Percentiles rank a stretch among this genome's conserved stretches.
Evolutionary conservation across 2,329 filamentous ascomycete genomes (phyloP).

Genomic region (Cordyceps sp.): DNA sequence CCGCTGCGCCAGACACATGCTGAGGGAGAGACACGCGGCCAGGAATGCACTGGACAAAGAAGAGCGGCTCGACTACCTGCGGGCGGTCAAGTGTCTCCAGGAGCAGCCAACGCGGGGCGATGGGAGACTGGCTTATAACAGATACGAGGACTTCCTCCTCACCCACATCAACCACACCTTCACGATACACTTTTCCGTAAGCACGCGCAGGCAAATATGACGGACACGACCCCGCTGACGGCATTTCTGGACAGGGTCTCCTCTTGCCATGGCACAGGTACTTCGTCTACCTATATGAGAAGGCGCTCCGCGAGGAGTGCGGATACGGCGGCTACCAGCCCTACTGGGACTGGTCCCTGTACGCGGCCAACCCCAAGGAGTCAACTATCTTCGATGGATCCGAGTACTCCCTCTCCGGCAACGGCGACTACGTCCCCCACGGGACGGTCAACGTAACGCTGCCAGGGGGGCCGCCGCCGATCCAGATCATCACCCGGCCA

Average conservation of each 20-base stretch:
- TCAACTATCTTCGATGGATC: constrained; percentile 37
- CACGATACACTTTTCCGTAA: constrained; percentile 13
- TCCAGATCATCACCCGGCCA: constrained; percentile 6
- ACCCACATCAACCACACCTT: constrained; percentile 22
- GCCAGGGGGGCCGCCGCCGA: constrained; percentile 24
- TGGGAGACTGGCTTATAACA: background rate
- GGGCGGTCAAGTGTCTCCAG: constrained; percentile 22
- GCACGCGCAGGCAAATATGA: background rate
- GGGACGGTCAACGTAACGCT: constrained; percentile 6
- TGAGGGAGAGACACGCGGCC: no score
- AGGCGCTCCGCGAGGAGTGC: constrained; percentile 12
- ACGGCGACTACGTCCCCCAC: constrained; percentile 21
- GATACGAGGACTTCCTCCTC: constrained; percentile 22
- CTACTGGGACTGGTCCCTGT: constrained; percentile 33
- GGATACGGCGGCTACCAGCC: constrained; percentile 15
- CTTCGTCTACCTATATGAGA: constrained; percentile 7
- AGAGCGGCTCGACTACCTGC: constrained; percentile 21
- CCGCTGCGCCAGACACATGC: no score
- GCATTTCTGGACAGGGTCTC: background rate
- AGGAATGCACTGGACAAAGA: constrained; percentile 13
- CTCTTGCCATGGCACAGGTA: constrained; percentile 21
- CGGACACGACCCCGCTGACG: background rate
- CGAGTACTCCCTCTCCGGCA: constrained; percentile 25
- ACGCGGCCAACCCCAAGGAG: constrained; percentile 22
- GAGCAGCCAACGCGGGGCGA: background rate